phyloP scores from a whole-genome alignment of 441 rosid genomes.

The Rhodomyrtus psidioides region DNA sequence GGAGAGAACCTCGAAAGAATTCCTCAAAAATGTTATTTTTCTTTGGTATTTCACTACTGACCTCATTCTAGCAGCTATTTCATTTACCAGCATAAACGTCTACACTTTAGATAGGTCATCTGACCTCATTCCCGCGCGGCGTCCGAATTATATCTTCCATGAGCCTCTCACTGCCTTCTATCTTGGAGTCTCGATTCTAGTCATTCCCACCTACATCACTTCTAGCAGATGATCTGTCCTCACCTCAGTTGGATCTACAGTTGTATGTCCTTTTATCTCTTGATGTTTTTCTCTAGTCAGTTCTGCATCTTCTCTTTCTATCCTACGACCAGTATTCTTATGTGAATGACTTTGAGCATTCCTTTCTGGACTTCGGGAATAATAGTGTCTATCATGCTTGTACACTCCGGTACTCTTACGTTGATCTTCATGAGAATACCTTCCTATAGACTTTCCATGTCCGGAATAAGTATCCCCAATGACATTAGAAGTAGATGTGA shows the following conservation, averaged over 20 bases:
- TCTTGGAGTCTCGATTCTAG: conserved; percentile 10
- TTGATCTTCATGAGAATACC: no score
- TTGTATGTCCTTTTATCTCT: conserved; percentile 27
- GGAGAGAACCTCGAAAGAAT: no score
- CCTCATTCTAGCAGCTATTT: conserved; percentile 6
- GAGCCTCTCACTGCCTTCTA: conserved; percentile 13
- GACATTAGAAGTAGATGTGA: no score
- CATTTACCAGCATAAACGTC: not conserved
- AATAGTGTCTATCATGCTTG: no score
- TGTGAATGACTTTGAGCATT: conserved; percentile 23
- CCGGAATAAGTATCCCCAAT: no score
- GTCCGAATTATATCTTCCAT: conserved; percentile 13
- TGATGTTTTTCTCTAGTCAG: conserved; percentile 12
- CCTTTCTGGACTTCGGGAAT: no score
- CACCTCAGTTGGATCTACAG: conserved; percentile 17
- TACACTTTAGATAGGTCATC: conserved; percentile 15
- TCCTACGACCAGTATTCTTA: conserved; percentile 16
- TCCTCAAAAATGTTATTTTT: conserved; percentile 1
- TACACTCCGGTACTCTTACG: no score
- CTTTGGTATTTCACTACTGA: not conserved
- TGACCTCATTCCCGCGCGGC: conserved; percentile 38
- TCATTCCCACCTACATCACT: conserved; percentile 5
- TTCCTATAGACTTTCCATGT: no score
- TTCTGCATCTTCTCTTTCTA: conserved; percentile 31
- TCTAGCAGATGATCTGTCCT: conserved; percentile 28